These are phyloP conservation scores for Cercospora sesami DNA, from an alignment of 2,329 filamentous ascomycete species.

Conservation along the genomic window DNA sequence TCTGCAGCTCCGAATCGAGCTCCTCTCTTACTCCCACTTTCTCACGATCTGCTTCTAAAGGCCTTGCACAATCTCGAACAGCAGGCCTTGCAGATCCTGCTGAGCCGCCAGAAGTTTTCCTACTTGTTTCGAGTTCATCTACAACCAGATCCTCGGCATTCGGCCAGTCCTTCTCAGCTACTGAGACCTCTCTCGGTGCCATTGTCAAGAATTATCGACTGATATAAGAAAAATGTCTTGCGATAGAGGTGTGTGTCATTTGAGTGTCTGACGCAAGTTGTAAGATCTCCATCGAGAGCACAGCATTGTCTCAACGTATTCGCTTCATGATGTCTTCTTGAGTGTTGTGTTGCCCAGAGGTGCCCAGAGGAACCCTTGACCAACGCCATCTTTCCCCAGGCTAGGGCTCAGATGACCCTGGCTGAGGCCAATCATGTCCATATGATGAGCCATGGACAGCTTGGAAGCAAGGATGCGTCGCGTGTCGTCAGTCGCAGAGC, in stretches of 20 bases:
- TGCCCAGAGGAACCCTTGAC: neutral
- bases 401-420: neutral
- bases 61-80: neutral
- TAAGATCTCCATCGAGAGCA: neutral
- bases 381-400: neutral
- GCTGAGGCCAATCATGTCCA: neutral
- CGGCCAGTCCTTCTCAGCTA: neutral
- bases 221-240: neutral
- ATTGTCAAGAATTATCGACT: neutral
- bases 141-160: neutral
- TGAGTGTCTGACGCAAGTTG: neutral
- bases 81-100: neutral
- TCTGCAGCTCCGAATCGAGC: neutral
- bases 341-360: neutral
- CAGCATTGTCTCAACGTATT: neutral
- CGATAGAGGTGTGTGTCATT: neutral
- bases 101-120: neutral
- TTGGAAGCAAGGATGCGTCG: neutral
- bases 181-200: neutral
- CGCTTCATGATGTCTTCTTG: neutral
- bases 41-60: neutral
- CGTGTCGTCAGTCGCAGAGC: neutral
- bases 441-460: neutral
- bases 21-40: neutral
- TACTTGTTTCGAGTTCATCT: neutral